These are phyloP conservation scores for Diaporthe velutina DNA, from an alignment of 2,329 filamentous ascomycete genomes.

Conservation along the genomic window DNA sequence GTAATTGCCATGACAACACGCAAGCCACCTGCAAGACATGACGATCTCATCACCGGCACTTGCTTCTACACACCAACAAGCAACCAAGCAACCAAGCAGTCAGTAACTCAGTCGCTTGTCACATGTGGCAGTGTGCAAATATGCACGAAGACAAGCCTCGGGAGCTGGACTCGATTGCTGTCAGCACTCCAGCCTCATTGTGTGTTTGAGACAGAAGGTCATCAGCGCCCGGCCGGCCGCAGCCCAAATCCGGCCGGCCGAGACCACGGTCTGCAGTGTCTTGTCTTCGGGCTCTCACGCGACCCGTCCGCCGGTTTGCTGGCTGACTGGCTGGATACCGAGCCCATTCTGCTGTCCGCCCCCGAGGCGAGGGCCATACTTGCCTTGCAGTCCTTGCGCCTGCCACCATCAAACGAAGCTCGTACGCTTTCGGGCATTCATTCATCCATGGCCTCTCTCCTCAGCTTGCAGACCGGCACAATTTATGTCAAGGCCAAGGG, in stretches of 20 bases:
- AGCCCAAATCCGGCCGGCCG: conserved; percentile 21
- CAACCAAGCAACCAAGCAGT: neutral
- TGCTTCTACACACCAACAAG: neutral
- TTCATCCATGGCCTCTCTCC: neutral
- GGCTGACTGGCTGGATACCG: neutral
- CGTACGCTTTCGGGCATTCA: neutral
- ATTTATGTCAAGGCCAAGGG: neutral
- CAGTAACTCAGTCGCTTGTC: neutral
- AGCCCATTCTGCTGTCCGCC: neutral
- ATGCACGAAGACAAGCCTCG: neutral
- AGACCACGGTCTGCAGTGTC: neutral
- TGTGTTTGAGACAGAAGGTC: neutral
- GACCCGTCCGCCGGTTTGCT: neutral
- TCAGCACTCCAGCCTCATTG: neutral
- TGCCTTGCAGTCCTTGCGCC: neutral
- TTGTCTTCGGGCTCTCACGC: neutral
- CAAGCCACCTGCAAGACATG: conserved; percentile 1
- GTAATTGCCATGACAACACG: neutral
- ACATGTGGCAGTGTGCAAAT: conserved; percentile 18
- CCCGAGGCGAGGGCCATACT: neutral
- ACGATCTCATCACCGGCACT: conserved; percentile 4
- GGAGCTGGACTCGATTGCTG: neutral
- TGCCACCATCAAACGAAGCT: neutral
- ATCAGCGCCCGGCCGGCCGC: conserved; percentile 6
- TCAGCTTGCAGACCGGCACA: neutral